Percentiles rank a stretch among this genome's conserved stretches.
These are phyloP conservation scores for Gilbertella persicaria DNA, from an alignment of 371 early-diverging fungal genomes.

Conservation along the genomic window DNA sequence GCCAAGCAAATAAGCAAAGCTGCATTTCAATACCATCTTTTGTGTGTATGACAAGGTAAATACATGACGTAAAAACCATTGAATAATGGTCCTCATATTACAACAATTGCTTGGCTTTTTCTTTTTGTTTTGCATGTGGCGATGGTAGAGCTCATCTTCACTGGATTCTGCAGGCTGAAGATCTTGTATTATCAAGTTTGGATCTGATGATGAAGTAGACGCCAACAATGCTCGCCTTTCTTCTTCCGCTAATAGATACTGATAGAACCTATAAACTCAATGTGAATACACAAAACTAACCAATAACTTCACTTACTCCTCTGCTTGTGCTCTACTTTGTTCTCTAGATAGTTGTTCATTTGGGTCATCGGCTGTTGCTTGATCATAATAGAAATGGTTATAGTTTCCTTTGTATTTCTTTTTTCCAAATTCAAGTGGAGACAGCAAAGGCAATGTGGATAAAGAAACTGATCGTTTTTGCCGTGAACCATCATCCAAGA, in stretches of 20 bases:
- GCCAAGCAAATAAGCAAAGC: slow-evolving; percentile 62
- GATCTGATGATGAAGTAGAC: slow-evolving; percentile 9
- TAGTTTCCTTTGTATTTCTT: slow-evolving; percentile 20
- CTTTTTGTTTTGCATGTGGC: too few relatives aligned
- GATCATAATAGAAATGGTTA: neutral
- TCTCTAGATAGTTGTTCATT: too few relatives aligned
- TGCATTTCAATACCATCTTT: slow-evolving; percentile 59
- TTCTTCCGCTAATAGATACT: slow-evolving; percentile 15
- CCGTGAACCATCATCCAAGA: slow-evolving; percentile 29
- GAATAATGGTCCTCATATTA: neutral
- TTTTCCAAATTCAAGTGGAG: slow-evolving; percentile 5
- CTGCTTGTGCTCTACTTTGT: too few relatives aligned
- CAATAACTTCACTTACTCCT: slow-evolving; percentile 7
- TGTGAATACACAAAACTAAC: neutral
- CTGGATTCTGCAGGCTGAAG: slow-evolving; percentile 95
- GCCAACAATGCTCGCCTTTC: slow-evolving; percentile 6
- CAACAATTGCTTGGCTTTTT: neutral
- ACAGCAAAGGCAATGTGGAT: slow-evolving; percentile 23
- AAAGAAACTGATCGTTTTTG: slow-evolving; percentile 28
- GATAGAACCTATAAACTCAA: slow-evolving; percentile 16
- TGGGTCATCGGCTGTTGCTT: too few relatives aligned
- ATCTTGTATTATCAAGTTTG: slow-evolving; percentile 70
- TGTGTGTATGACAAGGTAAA: slow-evolving; percentile 28
- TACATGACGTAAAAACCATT: neutral
- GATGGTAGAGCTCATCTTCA: too few relatives aligned